A percentile compares a stretch with the other conserved stretches of the same genome.
Evolutionary conservation across 495 filamentous ascomycete species (phyloP).

Genomic region (Platismatia glauca): DNA sequence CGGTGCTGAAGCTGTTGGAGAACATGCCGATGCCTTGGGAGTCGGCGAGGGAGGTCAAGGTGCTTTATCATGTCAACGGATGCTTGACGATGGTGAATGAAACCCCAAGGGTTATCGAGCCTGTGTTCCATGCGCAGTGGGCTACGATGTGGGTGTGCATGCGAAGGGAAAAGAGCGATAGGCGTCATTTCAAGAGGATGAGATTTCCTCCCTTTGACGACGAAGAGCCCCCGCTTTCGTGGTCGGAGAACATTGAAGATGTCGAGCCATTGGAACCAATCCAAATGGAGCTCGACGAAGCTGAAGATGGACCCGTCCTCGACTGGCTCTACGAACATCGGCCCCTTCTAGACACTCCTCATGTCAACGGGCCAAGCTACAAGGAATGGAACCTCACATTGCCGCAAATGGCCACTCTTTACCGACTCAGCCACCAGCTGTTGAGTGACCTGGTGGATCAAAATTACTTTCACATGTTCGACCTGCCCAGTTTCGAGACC

Average conservation of each 20-base stretch:
- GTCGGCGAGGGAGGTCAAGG: slow-evolving; percentile 88
- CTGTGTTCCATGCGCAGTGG: slow-evolving; percentile 98
- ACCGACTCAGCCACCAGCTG: slow-evolving; percentile 84
- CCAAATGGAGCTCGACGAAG: slow-evolving; percentile 96
- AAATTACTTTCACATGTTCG: slow-evolving; percentile 98
- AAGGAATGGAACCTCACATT: slow-evolving; percentile 91
- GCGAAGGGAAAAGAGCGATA: slow-evolving; percentile 94
- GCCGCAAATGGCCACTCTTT: slow-evolving; percentile 92
- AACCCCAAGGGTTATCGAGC: slow-evolving; percentile 92
- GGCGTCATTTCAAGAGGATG: slow-evolving; percentile 97
- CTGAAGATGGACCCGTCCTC: slow-evolving; percentile 82
- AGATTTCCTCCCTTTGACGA: slow-evolving; percentile 98
- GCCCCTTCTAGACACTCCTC: slow-evolving; percentile 80
- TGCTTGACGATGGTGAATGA: slow-evolving; percentile 97
- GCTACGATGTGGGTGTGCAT: slow-evolving; percentile 99
- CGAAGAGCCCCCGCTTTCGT: slow-evolving; percentile 93
- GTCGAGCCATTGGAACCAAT: slow-evolving; percentile 97
- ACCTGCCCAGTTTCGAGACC: slow-evolving; percentile 87
- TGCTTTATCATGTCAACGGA: slow-evolving; percentile 96
- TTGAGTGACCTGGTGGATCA: slow-evolving; percentile 88
- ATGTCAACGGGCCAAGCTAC: slow-evolving; percentile 96
- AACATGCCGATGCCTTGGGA: slow-evolving; percentile 99
- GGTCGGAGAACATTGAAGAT: slow-evolving; percentile 98
- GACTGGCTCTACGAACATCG: slow-evolving; percentile 99
- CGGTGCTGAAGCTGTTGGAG: slow-evolving; percentile 96